These are phyloP conservation scores for Huntiella abstrusa DNA, from an alignment of 2,329 filamentous ascomycete species.

Conservation along the genomic window DNA sequence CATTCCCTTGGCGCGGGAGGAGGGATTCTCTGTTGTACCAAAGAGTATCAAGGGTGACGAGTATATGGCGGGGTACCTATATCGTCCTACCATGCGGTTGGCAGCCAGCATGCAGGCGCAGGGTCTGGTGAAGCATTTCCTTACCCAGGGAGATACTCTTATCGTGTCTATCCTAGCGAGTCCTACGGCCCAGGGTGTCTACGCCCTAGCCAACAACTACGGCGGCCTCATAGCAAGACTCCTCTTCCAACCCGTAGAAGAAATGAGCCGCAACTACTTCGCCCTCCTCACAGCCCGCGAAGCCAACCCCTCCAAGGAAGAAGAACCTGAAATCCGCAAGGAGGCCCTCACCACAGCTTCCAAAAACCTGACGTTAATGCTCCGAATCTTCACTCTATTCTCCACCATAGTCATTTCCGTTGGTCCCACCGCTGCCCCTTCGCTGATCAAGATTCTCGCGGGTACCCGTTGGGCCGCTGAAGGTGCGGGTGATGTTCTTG, in stretches of 20 bases:
- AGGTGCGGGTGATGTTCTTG: slow-evolving; percentile 55
- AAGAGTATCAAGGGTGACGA: slow-evolving; percentile 9
- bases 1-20: slow-evolving; percentile 31
- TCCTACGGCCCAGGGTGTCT: slow-evolving; percentile 69
- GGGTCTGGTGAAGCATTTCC: slow-evolving; percentile 73
- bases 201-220: slow-evolving; percentile 87
- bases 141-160: slow-evolving; percentile 87
- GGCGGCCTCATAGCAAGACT: slow-evolving; percentile 75
- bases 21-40: slow-evolving; percentile 52
- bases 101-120: slow-evolving; percentile 74
- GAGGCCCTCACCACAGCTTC: slow-evolving; percentile 23
- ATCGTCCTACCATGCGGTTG: slow-evolving; percentile 49
- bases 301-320: slow-evolving; percentile 12
- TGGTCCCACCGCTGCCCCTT: slow-evolving; percentile 56
- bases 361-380: slow-evolving; percentile 39
- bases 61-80: slow-evolving; percentile 46
- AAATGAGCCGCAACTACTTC: slow-evolving; percentile 79
- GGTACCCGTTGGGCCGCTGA: slow-evolving; percentile 58
- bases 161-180: slow-evolving; percentile 64
- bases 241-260: slow-evolving; percentile 87
- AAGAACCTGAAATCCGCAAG: slow-evolving; percentile 14
- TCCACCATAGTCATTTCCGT: slow-evolving; percentile 49
- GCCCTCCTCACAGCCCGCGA: slow-evolving; percentile 48
- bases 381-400: slow-evolving; percentile 57
- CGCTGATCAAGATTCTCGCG: slow-evolving; percentile 56